These are phyloP conservation scores for Aspergillus bridgeri DNA, from an alignment of 495 filamentous ascomycete genomes.

Conservation along the genomic window DNA sequence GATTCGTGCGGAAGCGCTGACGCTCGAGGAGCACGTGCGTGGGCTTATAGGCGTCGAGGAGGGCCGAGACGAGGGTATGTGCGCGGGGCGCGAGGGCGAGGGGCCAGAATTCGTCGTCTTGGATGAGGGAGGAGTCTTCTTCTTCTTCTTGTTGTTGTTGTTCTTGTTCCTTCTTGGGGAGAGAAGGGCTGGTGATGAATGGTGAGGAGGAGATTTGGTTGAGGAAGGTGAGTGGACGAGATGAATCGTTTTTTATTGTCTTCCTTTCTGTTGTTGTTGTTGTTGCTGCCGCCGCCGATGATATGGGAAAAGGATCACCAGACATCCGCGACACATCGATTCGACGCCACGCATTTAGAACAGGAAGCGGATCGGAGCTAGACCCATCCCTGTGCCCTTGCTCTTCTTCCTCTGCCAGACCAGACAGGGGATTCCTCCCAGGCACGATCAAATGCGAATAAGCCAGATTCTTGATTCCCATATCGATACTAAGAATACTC, in stretches of 20 bases:
- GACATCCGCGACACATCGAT: constrained; percentile 13
- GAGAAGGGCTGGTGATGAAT: no score
- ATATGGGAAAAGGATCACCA: not conserved
- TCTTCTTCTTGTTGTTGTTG: not conserved
- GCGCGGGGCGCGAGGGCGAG: constrained; percentile 52
- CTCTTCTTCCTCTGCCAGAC: not conserved
- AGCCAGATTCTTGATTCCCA: constrained; percentile 83
- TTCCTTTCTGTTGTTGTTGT: constrained; percentile 8
- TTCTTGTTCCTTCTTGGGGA: no score
- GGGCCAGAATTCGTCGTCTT: constrained; percentile 49
- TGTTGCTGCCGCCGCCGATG: not conserved
- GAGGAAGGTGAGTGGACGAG: constrained; percentile 2
- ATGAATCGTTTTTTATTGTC: constrained; percentile 9
- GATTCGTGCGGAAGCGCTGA: constrained; percentile 75
- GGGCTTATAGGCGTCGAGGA: constrained; percentile 50
- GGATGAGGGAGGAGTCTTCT: constrained; percentile 11
- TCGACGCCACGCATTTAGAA: constrained; percentile 37
- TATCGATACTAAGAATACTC: constrained; percentile 76
- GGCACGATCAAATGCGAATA: constrained; percentile 46
- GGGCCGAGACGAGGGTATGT: constrained; percentile 53
- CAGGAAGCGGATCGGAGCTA: not conserved
- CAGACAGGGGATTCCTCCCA: not conserved
- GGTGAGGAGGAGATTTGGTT: not conserved
- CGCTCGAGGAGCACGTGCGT: constrained; percentile 83
- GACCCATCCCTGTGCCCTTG: no score